Percentiles rank a stretch among this genome's conserved stretches.
These are phyloP conservation scores for Penicillium hordei DNA, from an alignment of 2,329 filamentous ascomycete genomes.

Conservation along the genomic window DNA sequence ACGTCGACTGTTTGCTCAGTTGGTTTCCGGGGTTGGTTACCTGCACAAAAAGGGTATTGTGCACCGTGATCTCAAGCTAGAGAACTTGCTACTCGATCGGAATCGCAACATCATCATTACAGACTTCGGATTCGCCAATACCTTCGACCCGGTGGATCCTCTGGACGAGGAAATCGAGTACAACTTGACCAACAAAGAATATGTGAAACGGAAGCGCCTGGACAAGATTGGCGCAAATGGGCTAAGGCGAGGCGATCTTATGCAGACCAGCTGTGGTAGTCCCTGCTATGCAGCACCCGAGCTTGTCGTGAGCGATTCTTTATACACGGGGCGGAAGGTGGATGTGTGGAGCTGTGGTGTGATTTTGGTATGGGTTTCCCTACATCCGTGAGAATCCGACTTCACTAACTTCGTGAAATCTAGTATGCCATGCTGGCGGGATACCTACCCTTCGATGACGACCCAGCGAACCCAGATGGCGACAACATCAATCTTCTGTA, in stretches of 20 bases:
- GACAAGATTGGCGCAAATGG: constrained; percentile 76
- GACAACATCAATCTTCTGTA: constrained; percentile 99
- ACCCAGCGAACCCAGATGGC: constrained; percentile 95
- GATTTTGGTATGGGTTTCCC: constrained; percentile 70
- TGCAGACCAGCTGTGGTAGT: constrained; percentile 98
- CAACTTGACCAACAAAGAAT: constrained; percentile 81
- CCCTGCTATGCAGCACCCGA: constrained; percentile 97
- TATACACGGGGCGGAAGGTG: constrained; percentile 96
- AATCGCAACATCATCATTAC: constrained; percentile 99
- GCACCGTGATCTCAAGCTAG: constrained; percentile 92
- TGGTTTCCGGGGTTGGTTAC: constrained; percentile 95
- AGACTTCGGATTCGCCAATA: constrained; percentile 98
- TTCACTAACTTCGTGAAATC: background rate
- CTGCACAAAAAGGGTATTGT: constrained; percentile 98
- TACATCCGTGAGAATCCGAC: background rate
- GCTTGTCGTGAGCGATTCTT: constrained; percentile 91
- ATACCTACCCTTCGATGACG: constrained; percentile 96
- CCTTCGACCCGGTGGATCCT: constrained; percentile 86
- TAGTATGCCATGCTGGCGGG: constrained; percentile 98
- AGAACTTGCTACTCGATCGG: constrained; percentile 90
- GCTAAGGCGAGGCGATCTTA: constrained; percentile 82
- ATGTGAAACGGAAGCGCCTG: constrained; percentile 80
- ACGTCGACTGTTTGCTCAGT: constrained; percentile 86
- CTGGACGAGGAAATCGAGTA: constrained; percentile 87
- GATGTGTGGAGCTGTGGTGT: constrained; percentile 99